Conservation (phyloP, 805 yeast genomes). For the Naumovozyma baii region DNA sequence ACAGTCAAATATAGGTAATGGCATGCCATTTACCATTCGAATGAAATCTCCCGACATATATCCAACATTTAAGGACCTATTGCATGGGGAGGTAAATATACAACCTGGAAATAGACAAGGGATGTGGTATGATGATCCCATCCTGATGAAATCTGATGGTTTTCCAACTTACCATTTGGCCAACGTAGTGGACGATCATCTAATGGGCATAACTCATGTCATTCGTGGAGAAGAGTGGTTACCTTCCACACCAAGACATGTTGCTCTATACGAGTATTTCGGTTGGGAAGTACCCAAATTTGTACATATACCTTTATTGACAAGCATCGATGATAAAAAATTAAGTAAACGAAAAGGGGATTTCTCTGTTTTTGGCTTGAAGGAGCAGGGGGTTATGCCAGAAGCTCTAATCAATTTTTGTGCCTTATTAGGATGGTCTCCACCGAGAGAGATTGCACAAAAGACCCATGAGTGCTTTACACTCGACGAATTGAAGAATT, state of each 20-base stretch:
- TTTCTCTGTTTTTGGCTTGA: constrained; percentile 53
- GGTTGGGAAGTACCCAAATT: constrained; percentile 77
- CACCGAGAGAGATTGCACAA: constrained; percentile 47
- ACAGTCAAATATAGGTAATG: constrained; percentile 25
- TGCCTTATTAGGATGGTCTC: constrained; percentile 93
- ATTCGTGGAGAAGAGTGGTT: constrained; percentile 98
- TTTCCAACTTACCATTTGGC: constrained; percentile 96
- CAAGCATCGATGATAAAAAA: constrained; percentile 64
- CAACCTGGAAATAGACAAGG: constrained; percentile 66
- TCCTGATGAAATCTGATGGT: constrained; percentile 84
- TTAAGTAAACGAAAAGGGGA: constrained; percentile 82
- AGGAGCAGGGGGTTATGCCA: constrained; percentile 58
- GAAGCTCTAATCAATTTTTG: constrained; percentile 83
- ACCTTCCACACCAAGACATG: constrained; percentile 89
- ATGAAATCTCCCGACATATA: constrained; percentile 67
- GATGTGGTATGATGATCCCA: constrained; percentile 66
- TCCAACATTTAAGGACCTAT: constrained; percentile 56
- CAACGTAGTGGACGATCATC: constrained; percentile 87
- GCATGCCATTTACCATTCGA: constrained; percentile 48
- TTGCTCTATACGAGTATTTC: constrained; percentile 76
- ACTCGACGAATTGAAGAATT: constrained; percentile 40
- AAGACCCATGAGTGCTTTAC: constrained; percentile 43
- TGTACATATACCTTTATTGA: constrained; percentile 83
- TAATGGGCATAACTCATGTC: constrained; percentile 89
- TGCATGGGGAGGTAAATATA: constrained; percentile 67